A percentile compares a stretch with the other conserved stretches of the same genome.
These are phyloP conservation scores for Sedum album DNA, from an alignment of 164 flowering plant genomes.

Conservation along the genomic window DNA sequence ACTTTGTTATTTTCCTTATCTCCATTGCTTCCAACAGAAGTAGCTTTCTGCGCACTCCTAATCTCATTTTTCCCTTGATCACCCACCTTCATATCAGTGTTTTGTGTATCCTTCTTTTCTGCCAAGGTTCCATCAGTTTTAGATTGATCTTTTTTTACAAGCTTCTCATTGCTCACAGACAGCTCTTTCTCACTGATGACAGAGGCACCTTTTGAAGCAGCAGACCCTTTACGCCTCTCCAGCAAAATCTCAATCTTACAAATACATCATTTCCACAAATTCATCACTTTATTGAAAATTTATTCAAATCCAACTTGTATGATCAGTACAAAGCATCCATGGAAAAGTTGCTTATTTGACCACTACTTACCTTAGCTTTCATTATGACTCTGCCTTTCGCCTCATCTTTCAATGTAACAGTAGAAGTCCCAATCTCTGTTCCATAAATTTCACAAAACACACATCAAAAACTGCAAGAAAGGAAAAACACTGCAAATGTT, in stretches of 20 bases:
- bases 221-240: slow-evolving; percentile 9
- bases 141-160: neutral
- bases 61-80: neutral
- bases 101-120: neutral
- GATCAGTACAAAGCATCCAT: no score
- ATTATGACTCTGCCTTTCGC: slow-evolving; percentile 15
- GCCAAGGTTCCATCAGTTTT: neutral
- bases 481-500: neutral
- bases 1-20: neutral
- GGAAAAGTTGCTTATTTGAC: no score
- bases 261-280: neutral
- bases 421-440: slow-evolving; percentile 17
- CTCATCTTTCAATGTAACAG: slow-evolving; percentile 18
- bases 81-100: neutral
- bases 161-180: neutral
- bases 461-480: neutral
- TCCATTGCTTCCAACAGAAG: neutral
- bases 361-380: slow-evolving; percentile 26
- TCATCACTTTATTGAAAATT: neutral
- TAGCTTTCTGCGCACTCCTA: neutral
- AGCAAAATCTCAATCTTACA: slow-evolving; percentile 29
- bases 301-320: neutral
- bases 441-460: neutral
- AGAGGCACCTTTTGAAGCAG: neutral
- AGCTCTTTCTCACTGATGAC: neutral